Percentiles rank a stretch among this genome's conserved stretches.
These are phyloP conservation scores for Peronospora destructor DNA, from an alignment of 352 stramenopile species.

Conservation along the genomic window DNA sequence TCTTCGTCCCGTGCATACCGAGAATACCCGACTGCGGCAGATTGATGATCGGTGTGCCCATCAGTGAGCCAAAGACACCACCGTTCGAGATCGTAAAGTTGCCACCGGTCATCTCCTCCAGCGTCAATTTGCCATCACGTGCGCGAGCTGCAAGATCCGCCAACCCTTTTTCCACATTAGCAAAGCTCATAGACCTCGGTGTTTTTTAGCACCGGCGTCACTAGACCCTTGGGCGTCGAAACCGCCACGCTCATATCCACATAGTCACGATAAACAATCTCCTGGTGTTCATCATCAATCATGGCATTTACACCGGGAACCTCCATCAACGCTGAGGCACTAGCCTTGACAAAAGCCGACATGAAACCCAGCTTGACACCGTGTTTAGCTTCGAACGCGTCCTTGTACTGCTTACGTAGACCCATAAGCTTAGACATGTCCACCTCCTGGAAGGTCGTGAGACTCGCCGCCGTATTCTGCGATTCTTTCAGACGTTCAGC, in stretches of 20 bases:
- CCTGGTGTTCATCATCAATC: conserved; percentile 96
- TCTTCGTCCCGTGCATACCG: conserved; percentile 99
- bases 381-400: conserved; percentile 96
- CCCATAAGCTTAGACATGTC: conserved; percentile 97
- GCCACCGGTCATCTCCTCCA: conserved; percentile 46
- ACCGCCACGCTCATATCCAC: conserved; percentile 98
- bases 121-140: conserved; percentile 64
- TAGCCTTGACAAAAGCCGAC: conserved; percentile 97
- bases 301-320: conserved; percentile 96
- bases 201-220: conserved; percentile 98
- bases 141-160: conserved; percentile 86
- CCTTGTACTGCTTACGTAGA: conserved; percentile 91
- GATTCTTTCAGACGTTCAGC: conserved; percentile 95
- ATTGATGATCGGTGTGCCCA: conserved; percentile 99
- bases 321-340: conserved; percentile 87
- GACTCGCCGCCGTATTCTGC: conserved; percentile 96
- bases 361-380: conserved; percentile 99
- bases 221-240: conserved; percentile 92
- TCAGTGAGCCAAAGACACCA: conserved; percentile 86
- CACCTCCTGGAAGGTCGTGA: conserved; percentile 99
- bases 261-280: conserved; percentile 99
- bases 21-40: conserved; percentile 97
- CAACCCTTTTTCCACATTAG: conserved; percentile 97
- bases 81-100: conserved; percentile 99
- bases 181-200: conserved; percentile 96